Base-by-base conservation (phyloP, 768 basidiomycete genomes). In the Lanmaoa pseudosensibilis region DNA sequence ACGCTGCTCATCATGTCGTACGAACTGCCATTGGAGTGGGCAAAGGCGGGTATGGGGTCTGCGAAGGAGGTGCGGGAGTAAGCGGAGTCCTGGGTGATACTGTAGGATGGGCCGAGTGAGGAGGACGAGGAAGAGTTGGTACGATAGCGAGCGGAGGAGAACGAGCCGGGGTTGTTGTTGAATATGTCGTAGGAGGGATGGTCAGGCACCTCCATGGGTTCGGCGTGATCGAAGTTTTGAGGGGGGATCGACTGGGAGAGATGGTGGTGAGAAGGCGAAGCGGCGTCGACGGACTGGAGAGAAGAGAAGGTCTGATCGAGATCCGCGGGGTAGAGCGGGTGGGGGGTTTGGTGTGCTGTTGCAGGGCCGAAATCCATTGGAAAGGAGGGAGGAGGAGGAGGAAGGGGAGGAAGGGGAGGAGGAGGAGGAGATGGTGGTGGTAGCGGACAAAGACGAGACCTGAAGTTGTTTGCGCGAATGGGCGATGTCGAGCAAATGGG, bases 111-210 rank as follows among this genome's bases (percentile, higher is more conserved):
- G n/a, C 76, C 80, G 11, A 87, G 76, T n/a, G 85, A 86, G 8
- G 86, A 84, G 23, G 85, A 84, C 0, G 87, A 87, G 49, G 87
- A 85, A 33, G 85, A 84, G 75, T 87, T 87, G 43, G 84, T 77
- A 57, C 86, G 83, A 74, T 89, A 89, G 64, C 87, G 83, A 56
- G 82, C 77, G 44, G 82, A 80, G 48, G 74, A 71, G 67, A 84
- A 83, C 8, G 81, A 73, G 59, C 62, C 48, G 39, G 73, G 68
- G 46, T 78, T 75, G 69, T 75, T 77, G 54, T 80, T 76, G 72
- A 88, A 89, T 49, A 90, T 70, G 69, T 87, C 83, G 72, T 88
- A 91, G 58, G 74, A 72, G 13, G 80, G 64, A 57, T 86, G 84
- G 63, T 88, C 86, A 48, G 77, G 59, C 60, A 77, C 73, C 62